These are phyloP conservation scores for Coleophoma eucalyptorum DNA, from an alignment of 2,329 filamentous ascomycete species.

Conservation along the genomic window DNA sequence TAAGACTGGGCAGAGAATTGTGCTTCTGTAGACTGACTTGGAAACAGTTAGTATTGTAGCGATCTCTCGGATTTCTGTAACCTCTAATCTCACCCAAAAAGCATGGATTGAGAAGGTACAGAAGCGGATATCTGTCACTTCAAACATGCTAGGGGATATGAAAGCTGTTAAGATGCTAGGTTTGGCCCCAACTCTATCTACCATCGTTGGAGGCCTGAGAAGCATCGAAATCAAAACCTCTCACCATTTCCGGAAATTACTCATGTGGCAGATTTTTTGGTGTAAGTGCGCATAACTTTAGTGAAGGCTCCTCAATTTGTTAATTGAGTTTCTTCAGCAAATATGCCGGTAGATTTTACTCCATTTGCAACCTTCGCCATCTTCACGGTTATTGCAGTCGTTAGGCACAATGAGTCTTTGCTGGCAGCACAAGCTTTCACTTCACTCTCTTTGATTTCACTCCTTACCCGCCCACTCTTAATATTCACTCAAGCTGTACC, in stretches of 20 bases:
- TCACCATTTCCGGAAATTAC: not conserved
- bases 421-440: constrained; percentile 28
- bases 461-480: constrained; percentile 31
- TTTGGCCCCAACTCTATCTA: constrained; percentile 26
- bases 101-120: constrained; percentile 5
- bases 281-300: constrained; percentile 1
- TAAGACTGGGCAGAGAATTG: not conserved
- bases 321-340: constrained; percentile 3
- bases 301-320: not conserved
- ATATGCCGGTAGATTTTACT: not conserved
- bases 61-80: not conserved
- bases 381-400: constrained; percentile 28
- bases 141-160: constrained; percentile 14
- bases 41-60: too few relatives aligned
- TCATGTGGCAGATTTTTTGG: not conserved
- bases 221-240: not conserved
- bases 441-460: constrained; percentile 31
- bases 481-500: constrained; percentile 33
- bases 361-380: constrained; percentile 16
- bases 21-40: not conserved
- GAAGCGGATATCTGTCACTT: constrained; percentile 3
- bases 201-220: constrained; percentile 20
- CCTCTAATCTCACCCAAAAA: constrained; percentile 1
- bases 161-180: constrained; percentile 21
- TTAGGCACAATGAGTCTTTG: constrained; percentile 14